Conservation (phyloP, 2,329 filamentous ascomycete genomes). For the Trichoderma semiorbis region DNA sequence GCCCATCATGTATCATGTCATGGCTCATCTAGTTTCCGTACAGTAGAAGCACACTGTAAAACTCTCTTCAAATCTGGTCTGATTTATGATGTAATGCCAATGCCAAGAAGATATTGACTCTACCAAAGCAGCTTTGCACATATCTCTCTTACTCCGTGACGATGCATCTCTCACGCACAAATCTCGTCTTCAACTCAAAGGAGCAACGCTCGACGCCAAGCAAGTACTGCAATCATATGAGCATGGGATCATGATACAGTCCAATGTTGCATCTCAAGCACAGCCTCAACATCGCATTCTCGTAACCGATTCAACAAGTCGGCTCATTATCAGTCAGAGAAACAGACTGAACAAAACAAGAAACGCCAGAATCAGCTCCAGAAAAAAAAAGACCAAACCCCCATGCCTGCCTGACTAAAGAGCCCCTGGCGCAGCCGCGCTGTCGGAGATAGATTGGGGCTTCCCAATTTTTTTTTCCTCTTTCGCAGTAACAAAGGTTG, state of each 20-base stretch:
- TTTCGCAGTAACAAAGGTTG: background rate
- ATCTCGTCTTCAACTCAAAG: background rate
- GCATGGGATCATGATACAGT: background rate
- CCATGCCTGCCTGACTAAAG: background rate
- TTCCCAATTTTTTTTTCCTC: background rate
- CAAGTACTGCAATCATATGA: background rate
- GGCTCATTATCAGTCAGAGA: background rate
- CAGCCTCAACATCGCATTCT: background rate
- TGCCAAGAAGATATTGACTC: background rate
- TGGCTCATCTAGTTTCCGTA: background rate
- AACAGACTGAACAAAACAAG: background rate
- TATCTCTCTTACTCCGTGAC: background rate
- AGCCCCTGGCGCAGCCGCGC: background rate
- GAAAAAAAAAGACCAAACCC: background rate
- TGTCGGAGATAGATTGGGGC: constrained; percentile 10
- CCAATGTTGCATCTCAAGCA: background rate
- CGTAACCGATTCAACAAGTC: background rate
- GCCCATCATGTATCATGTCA: background rate
- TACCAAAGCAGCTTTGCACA: background rate
- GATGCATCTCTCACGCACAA: background rate
- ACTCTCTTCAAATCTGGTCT: background rate
- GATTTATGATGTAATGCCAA: background rate
- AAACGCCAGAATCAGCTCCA: background rate
- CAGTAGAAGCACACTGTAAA: background rate
- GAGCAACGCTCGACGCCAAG: background rate